phyloP scores from a whole-genome alignment of 345 rosid genomes.

The Pugionium cornutum region DNA sequence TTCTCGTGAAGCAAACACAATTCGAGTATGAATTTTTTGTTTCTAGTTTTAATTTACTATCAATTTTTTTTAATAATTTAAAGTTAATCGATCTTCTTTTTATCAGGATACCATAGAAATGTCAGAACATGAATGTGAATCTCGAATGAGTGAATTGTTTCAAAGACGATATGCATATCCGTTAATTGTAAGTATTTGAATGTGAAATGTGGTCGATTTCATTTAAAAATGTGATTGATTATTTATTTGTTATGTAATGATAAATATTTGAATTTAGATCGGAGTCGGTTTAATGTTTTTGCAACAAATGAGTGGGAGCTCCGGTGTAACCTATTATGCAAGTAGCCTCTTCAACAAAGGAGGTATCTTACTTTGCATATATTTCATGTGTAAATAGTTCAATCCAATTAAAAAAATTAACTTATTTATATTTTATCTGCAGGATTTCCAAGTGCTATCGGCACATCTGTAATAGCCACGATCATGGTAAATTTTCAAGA shows the following conservation, averaged over 20 bases:
- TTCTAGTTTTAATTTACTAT: no score
- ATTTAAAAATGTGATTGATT: no score
- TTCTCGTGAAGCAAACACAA: constrained; percentile 33
- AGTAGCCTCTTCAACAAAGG: constrained; percentile 35
- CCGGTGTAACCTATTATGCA: constrained; percentile 38
- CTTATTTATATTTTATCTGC: not conserved
- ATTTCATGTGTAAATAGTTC: not conserved
- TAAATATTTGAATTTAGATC: constrained; percentile 13
- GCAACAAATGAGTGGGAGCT: constrained; percentile 33
- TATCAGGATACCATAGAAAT: constrained; percentile 27
- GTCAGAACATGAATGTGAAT: constrained; percentile 4
- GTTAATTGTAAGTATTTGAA: constrained; percentile 28
- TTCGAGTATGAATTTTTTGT: constrained; percentile 8
- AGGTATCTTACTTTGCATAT: not conserved
- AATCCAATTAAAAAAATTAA: not conserved
- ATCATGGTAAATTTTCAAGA: constrained; percentile 24
- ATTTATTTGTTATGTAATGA: no score
- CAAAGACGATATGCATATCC: constrained; percentile 29
- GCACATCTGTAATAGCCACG: constrained; percentile 37
- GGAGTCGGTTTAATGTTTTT: constrained; percentile 41
- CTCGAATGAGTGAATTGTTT: constrained; percentile 25
- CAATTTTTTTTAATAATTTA: no score
- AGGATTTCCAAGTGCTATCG: constrained; percentile 41
- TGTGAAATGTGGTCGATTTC: no score
- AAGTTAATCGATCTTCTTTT: not conserved